Base-by-base conservation (phyloP, 2,329 filamentous ascomycete species). In the Volutella citrinella region DNA sequence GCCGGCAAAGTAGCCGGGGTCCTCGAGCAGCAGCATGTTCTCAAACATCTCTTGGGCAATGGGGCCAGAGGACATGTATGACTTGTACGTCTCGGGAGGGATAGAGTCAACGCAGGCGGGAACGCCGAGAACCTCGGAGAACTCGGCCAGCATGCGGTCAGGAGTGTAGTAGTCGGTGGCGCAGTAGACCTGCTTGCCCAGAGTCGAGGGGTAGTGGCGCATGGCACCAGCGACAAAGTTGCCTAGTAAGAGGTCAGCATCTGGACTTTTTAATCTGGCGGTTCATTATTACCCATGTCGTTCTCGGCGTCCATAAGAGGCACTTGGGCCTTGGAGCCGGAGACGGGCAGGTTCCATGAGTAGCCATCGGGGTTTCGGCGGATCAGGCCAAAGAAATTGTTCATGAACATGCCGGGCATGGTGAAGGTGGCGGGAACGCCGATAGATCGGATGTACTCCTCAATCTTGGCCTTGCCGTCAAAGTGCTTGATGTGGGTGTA, bases 381-480 rank as follows among this genome's bases (percentile, higher is more conserved):
- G 7, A 62, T 52, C 19, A 52, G 48, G 3, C 32, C 34, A 2
- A 54, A 40, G 11, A 63, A 34, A 40, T 78, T 78, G 38, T 70
- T 65, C 69, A 80, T 78, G 48, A 77, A 82, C 19, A 60, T 62
- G 0, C 66, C 77, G 0, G 72, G 68, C 4, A 68, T 56, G 37
- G 73, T 68, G 50, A 78, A 79, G 0, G 74, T 68, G 10, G 62
- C 65, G 2, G 68, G 66, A 4, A 81, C 55, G 0, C 65, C 66
- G 3, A 70, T 56, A 0, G 47, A 36, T 10, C 72, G 69, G 35
- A 81, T 76, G 43, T 81, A 78, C n/a, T 63, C 40, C 43, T 80
- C 76, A 10, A 75, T 66, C 19, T 70, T 56, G 18, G 74, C 71
- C 51, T 82, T 82, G 38, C 58, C 60, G 45, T 81, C 77, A 39